Base-by-base conservation (phyloP, 352 stramenopile species). In the Pythium angustatum region DNA sequence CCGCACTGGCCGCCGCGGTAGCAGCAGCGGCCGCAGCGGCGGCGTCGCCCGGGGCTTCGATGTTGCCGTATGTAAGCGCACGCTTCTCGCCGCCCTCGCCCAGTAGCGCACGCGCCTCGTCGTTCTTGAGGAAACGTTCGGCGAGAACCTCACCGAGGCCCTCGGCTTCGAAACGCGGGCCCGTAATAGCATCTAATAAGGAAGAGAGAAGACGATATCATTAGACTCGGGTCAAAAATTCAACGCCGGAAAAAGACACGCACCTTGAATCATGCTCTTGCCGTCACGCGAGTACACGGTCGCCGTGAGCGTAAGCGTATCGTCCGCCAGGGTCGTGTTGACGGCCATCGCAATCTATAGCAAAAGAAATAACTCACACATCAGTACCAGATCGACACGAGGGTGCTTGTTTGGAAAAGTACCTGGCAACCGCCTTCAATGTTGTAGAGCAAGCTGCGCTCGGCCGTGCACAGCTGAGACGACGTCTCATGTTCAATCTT, bases 391-490 rank as follows among this genome's bases (percentile, higher is more conserved):
- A n/a, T n/a, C n/a, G n/a, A n/a, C n/a, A n/a, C n/a, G n/a, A n/a
- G n/a, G n/a, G n/a, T n/a, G n/a, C n/a, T n/a, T n/a, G n/a, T n/a
- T n/a, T n/a, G n/a, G n/a, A n/a, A n/a, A n/a, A n/a, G 14, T 48
- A 93, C 80, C 76, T 96, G 88, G 60, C 88, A 96, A 55, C 88
- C 88, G 26, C 88, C 87, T 75, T 96, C 82, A 10, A 96, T 71
- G 51, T 83, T 71, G 52, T 87, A 90, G 28, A 96, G 64, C 70
- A 96, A 58, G 67, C 81, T 93, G 5, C 88, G 85, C 69, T 96
- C 88, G 0, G 84, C 88, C 44, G 78, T 87, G 69, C 88, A 96
- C 30, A 88, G 44, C 44, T 93, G 84, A 26, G 83, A 72, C n/a
- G 87, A 92, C 47, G 78, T 66, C 62, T 91, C 79, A 66, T 96